Conservation (phyloP, 192 early-diverging fungal species). For the Tieghemiomyces parasiticus region DNA sequence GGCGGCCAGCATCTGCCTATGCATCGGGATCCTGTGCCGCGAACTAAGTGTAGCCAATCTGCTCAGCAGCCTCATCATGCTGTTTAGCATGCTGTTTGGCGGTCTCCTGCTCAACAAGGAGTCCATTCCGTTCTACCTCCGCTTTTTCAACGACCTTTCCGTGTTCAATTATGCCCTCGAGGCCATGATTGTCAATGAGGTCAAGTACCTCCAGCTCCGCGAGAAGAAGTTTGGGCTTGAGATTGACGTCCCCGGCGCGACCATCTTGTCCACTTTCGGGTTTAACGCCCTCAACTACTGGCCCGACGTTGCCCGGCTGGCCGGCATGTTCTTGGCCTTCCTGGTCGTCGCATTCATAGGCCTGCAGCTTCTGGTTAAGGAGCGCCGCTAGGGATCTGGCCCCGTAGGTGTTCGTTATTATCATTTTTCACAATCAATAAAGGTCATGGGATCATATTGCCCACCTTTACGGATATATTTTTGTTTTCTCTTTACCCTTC, state of each 20-base stretch:
- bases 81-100: slow-evolving; percentile 84
- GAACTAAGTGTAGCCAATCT: slow-evolving; percentile 64
- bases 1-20: slow-evolving; percentile 57
- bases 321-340: slow-evolving; percentile 38
- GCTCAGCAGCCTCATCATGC: slow-evolving; percentile 60
- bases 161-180: slow-evolving; percentile 89
- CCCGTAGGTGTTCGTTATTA: too few species aligned
- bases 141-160: slow-evolving; percentile 54
- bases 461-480: too few species aligned
- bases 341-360: slow-evolving; percentile 58
- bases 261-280: slow-evolving; percentile 77
- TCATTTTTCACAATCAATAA: too few species aligned
- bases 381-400: slow-evolving; percentile 62
- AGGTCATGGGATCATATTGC: too few species aligned
- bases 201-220: slow-evolving; percentile 57
- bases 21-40: slow-evolving; percentile 54
- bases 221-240: slow-evolving; percentile 69
- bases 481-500: too few species aligned
- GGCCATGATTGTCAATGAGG: slow-evolving; percentile 79
- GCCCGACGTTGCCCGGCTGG: slow-evolving; percentile 53
- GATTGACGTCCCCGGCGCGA: slow-evolving; percentile 74
- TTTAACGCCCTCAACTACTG: slow-evolving; percentile 71
- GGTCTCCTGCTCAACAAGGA: slow-evolving; percentile 83
- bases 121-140: slow-evolving; percentile 45
- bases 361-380: slow-evolving; percentile 69